Percentiles rank a stretch among this genome's conserved stretches.
phyloP scores from a whole-genome alignment of 129 eudicot genomes.

The Centella asiatica region DNA sequence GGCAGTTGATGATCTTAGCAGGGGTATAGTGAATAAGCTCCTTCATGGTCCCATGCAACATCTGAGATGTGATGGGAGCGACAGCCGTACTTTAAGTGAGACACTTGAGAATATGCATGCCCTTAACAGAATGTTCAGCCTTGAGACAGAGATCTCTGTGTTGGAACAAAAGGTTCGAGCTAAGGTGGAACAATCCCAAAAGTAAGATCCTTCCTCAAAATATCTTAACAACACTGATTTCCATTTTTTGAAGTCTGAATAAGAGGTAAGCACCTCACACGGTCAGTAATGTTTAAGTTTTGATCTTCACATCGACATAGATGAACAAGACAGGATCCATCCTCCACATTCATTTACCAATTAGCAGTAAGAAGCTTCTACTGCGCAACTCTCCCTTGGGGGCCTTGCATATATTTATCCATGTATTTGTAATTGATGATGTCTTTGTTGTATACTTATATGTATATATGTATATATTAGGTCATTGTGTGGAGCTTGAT shows the following conservation, averaged over 20 bases:
- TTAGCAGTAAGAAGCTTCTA: background rate
- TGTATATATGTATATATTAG: background rate
- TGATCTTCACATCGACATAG: background rate
- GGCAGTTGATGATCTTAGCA: slow-evolving; percentile 21
- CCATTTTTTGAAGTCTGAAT: background rate
- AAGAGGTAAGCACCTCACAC: background rate
- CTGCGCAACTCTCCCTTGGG: background rate
- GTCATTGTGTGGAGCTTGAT: background rate
- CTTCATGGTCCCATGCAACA: slow-evolving; percentile 26
- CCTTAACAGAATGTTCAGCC: slow-evolving; percentile 23
- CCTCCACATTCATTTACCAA: slow-evolving; percentile 1
- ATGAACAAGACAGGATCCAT: slow-evolving; percentile 1
- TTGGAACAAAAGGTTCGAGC: slow-evolving; percentile 22
- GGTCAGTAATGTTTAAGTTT: background rate
- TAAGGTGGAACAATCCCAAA: slow-evolving; percentile 18
- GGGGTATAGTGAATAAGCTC: slow-evolving; percentile 20
- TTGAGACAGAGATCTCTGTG: slow-evolving; percentile 32
- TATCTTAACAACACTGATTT: background rate
- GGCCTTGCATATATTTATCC: background rate
- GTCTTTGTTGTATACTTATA: background rate
- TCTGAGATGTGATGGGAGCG: slow-evolving; percentile 23
- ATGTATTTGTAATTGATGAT: background rate
- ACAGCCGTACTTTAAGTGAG: slow-evolving; percentile 30
- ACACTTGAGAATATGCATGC: slow-evolving; percentile 24
- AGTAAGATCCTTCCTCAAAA: slow-evolving; percentile 1